A percentile compares a stretch with the other conserved stretches of the same genome.
phyloP scores from a whole-genome alignment of 2,329 filamentous ascomycete genomes.

The Fusarium pilosicola region DNA sequence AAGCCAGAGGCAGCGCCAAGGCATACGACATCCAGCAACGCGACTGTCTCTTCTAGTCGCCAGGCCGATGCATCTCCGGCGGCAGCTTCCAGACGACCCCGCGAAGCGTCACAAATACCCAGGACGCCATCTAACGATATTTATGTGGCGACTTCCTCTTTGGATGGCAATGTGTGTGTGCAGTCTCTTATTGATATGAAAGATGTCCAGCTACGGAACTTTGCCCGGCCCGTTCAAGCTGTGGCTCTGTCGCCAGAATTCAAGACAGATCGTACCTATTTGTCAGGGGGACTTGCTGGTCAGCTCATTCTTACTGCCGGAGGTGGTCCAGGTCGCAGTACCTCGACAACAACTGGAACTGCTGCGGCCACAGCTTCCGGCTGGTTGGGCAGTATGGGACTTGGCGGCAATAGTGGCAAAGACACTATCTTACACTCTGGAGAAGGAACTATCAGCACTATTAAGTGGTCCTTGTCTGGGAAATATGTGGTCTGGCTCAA shows the following conservation, averaged over 20 bases:
- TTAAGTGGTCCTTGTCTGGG: slow-evolving; percentile 94
- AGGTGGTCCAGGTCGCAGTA: slow-evolving; percentile 81
- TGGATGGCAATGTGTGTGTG: slow-evolving; percentile 95
- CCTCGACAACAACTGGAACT: slow-evolving; percentile 87
- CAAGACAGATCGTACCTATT: slow-evolving; percentile 85
- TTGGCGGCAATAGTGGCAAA: slow-evolving; percentile 80
- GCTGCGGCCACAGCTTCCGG: slow-evolving; percentile 85
- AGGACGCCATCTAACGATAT: slow-evolving; percentile 89
- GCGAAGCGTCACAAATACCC: slow-evolving; percentile 67
- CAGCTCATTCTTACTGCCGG: slow-evolving; percentile 87
- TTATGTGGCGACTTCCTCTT: slow-evolving; percentile 90
- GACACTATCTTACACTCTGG: slow-evolving; percentile 91
- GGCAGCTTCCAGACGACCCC: slow-evolving; percentile 61
- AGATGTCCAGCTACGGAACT: slow-evolving; percentile 92
- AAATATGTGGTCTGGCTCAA: slow-evolving; percentile 96
- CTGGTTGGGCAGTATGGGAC: slow-evolving; percentile 89
- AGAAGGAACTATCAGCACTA: slow-evolving; percentile 88
- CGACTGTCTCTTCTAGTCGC: slow-evolving; percentile 46
- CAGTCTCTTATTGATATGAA: slow-evolving; percentile 87
- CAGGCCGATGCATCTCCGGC: slow-evolving; percentile 57
- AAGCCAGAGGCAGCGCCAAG: slow-evolving; percentile 54
- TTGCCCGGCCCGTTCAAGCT: slow-evolving; percentile 89
- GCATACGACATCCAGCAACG: slow-evolving; percentile 49
- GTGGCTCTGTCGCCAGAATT: slow-evolving; percentile 96
- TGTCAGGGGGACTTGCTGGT: slow-evolving; percentile 90